Percentiles rank a stretch among this genome's conserved stretches.
phyloP scores from a whole-genome alignment of 495 filamentous ascomycete genomes.

The Penicillium cataractarum region DNA sequence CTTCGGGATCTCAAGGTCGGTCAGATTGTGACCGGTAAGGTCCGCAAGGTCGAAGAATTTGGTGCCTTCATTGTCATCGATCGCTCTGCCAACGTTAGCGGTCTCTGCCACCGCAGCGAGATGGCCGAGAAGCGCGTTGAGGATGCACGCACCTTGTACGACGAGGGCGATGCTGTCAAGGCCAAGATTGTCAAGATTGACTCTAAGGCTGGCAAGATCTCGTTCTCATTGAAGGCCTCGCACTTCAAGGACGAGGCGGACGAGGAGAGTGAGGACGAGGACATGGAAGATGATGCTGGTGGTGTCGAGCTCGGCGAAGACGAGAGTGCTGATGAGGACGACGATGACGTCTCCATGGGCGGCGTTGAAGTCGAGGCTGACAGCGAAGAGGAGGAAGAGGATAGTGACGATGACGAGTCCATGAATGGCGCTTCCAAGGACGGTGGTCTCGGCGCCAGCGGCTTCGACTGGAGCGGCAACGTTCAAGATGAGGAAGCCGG shows the following conservation, averaged over 20 bases:
- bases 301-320: slow-evolving; percentile 51
- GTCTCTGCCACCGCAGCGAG: slow-evolving; percentile 86
- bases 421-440: slow-evolving; percentile 31
- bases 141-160: slow-evolving; percentile 81
- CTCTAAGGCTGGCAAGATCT: slow-evolving; percentile 70
- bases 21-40: slow-evolving; percentile 81
- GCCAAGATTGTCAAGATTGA: slow-evolving; percentile 84
- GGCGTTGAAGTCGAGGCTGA: slow-evolving; percentile 60
- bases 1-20: slow-evolving; percentile 76
- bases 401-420: slow-evolving; percentile 31
- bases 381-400: slow-evolving; percentile 41
- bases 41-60: slow-evolving; percentile 91
- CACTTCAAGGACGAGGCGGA: slow-evolving; percentile 75
- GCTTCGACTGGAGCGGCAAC: slow-evolving; percentile 86
- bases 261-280: slow-evolving; percentile 53
- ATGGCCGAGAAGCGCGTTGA: slow-evolving; percentile 81
- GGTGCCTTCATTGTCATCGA: slow-evolving; percentile 93
- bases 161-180: slow-evolving; percentile 87
- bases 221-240: slow-evolving; percentile 88
- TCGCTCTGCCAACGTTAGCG: slow-evolving; percentile 80
- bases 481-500: slow-evolving; percentile 49
- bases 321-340: slow-evolving; percentile 33
- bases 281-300: slow-evolving; percentile 47
- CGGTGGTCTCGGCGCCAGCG: slow-evolving; percentile 70
- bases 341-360: slow-evolving; percentile 44